Evolutionary conservation across 768 basidiomycete species (phyloP).

Genomic region (Tylopilus subfusipes): DNA sequence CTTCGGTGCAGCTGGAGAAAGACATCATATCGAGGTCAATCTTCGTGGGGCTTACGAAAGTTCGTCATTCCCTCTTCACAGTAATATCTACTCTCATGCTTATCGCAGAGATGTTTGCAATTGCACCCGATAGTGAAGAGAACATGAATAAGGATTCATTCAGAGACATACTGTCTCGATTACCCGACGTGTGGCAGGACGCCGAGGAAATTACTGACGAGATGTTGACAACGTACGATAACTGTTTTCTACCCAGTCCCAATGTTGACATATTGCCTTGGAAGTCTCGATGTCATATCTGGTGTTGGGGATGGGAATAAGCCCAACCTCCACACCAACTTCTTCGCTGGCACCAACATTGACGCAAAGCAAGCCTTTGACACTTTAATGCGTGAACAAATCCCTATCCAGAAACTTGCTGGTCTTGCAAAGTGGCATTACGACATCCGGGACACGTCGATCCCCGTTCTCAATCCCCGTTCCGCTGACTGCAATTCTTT

Average conservation of each 20-base stretch:
- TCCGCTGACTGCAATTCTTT: constrained; percentile 34
- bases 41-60: constrained; percentile 53
- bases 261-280: not conserved
- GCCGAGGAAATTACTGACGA: constrained; percentile 46
- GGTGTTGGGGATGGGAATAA: constrained; percentile 48
- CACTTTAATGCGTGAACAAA: constrained; percentile 46
- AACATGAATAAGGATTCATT: constrained; percentile 37
- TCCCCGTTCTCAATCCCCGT: constrained; percentile 39
- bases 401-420: constrained; percentile 38
- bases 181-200: constrained; percentile 58
- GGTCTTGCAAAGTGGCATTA: constrained; percentile 51
- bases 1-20: constrained; percentile 43
- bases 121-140: constrained; percentile 28
- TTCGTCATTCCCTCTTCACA: constrained; percentile 30
- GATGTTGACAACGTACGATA: constrained; percentile 57
- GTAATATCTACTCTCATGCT: constrained; percentile 11
- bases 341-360: constrained; percentile 52
- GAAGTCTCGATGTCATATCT: constrained; percentile 62
- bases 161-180: constrained; percentile 48
- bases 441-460: constrained; percentile 46
- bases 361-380: constrained; percentile 52
- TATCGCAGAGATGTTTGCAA: constrained; percentile 39
- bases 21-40: constrained; percentile 46
- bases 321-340: constrained; percentile 47
- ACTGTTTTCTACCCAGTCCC: not conserved